These are phyloP conservation scores for Remersonia thermophila DNA, from an alignment of 2,329 filamentous ascomycete genomes.

Conservation along the genomic window DNA sequence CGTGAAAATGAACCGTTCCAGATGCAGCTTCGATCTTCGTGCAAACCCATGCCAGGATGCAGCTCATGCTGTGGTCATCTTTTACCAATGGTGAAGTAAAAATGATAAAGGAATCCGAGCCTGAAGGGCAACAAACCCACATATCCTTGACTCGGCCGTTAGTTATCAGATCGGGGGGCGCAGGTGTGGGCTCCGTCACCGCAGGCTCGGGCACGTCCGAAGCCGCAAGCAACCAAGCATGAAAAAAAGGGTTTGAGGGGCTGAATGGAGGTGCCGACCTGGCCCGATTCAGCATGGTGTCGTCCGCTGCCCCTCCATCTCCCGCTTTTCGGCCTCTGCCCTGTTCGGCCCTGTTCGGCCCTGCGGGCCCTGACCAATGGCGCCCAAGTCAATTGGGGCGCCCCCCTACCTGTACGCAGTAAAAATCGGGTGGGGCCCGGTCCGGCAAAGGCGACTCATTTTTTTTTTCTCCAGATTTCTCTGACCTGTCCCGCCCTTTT, in stretches of 20 bases:
- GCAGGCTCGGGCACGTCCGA: constrained; percentile 3
- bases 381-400: constrained; percentile 6
- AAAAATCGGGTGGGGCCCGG: constrained; percentile 13
- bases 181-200: background rate
- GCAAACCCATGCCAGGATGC: too few species aligned
- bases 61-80: too few species aligned
- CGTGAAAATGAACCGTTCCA: too few species aligned
- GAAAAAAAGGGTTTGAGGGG: too few species aligned
- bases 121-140: too few species aligned
- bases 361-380: constrained; percentile 9
- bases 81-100: too few species aligned
- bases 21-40: too few species aligned
- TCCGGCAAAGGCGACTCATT: constrained; percentile 7
- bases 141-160: too few species aligned
- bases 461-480: constrained; percentile 8
- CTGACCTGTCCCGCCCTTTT: constrained; percentile 5
- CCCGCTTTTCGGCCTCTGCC: constrained; percentile 7
- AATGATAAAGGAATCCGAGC: too few species aligned
- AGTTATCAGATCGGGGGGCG: background rate
- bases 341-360: too few species aligned
- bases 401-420: too few species aligned
- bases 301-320: constrained; percentile 1
- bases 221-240: constrained; percentile 11
- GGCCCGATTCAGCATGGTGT: too few species aligned
- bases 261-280: background rate